Evolutionary conservation across 345 rosid species (phyloP).

Genomic region (Sonneratia caseolaris): DNA sequence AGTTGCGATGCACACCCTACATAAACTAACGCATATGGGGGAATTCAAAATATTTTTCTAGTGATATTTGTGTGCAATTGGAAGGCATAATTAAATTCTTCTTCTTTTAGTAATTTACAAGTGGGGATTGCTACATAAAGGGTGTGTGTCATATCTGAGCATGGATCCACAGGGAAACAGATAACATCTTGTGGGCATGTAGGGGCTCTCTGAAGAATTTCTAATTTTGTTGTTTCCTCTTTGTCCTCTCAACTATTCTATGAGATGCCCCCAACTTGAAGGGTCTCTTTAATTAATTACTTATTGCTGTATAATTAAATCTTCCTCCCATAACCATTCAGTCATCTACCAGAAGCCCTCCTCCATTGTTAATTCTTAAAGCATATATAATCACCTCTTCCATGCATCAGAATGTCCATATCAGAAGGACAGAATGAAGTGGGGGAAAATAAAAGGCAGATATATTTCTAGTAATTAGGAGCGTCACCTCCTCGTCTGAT

Average conservation of each 20-base stretch:
- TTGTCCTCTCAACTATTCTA: conserved; percentile 3
- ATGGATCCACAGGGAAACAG: conserved; percentile 11
- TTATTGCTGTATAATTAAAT: background rate
- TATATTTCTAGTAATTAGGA: too few species aligned
- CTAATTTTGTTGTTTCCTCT: conserved; percentile 12
- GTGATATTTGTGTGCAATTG: background rate
- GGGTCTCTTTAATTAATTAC: background rate
- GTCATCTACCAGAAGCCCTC: background rate
- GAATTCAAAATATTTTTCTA: too few species aligned
- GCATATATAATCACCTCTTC: conserved; percentile 6
- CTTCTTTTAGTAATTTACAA: background rate
- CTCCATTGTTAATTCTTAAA: conserved; percentile 3
- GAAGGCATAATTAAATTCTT: background rate
- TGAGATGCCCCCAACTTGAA: conserved; percentile 2
- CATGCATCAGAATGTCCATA: background rate
- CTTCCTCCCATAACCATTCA: conserved; percentile 5
- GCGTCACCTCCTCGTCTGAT: too few species aligned
- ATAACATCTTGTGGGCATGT: conserved; percentile 4
- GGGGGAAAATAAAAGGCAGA: background rate
- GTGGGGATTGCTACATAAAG: background rate
- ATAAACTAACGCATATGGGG: too few species aligned
- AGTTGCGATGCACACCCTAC: too few species aligned
- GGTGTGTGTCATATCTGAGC: background rate
- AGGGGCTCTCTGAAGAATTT: conserved; percentile 2
- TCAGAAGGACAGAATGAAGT: background rate